Percentiles rank a stretch among this genome's conserved stretches.
These are phyloP conservation scores for Eremothecium sinecaudum DNA, from an alignment of 1,139 yeast genomes.

Conservation along the genomic window DNA sequence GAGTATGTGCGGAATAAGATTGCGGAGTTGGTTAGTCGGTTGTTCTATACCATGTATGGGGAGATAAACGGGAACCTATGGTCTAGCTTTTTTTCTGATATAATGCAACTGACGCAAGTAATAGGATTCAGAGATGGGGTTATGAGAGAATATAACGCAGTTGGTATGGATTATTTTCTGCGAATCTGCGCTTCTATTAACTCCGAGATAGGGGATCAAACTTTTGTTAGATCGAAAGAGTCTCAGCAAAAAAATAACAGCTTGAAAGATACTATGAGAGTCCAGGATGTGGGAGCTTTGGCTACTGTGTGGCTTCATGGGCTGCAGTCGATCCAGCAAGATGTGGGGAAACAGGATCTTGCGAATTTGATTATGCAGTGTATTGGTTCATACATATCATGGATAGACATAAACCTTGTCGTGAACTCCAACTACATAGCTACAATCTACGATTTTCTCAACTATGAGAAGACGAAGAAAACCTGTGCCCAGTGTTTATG, in stretches of 20 bases:
- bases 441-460: conserved; percentile 54
- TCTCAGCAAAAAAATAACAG: conserved; percentile 55
- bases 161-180: conserved; percentile 67
- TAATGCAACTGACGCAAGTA: conserved; percentile 34
- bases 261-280: conserved; percentile 75
- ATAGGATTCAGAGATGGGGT: conserved; percentile 8
- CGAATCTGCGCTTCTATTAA: conserved; percentile 70
- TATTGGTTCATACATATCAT: conserved; percentile 79
- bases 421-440: conserved; percentile 57
- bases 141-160: conserved; percentile 22
- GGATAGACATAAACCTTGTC: conserved; percentile 87
- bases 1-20: conserved; percentile 67
- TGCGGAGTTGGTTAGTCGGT: conserved; percentile 59
- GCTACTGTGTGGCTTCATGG: conserved; percentile 62
- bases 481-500: conserved; percentile 64
- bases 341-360: conserved; percentile 17
- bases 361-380: conserved; percentile 28
- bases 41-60: conserved; percentile 59
- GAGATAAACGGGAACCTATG: conserved; percentile 40
- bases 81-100: conserved; percentile 59
- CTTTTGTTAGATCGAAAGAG: conserved; percentile 58
- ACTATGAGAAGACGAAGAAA: conserved; percentile 40
- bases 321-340: conserved; percentile 30
- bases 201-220: conserved; percentile 87
- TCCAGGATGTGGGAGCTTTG: conserved; percentile 60